phyloP scores from a whole-genome alignment of 176 grass and related monocot genomes.

The Hyparrhenia diplandra region DNA sequence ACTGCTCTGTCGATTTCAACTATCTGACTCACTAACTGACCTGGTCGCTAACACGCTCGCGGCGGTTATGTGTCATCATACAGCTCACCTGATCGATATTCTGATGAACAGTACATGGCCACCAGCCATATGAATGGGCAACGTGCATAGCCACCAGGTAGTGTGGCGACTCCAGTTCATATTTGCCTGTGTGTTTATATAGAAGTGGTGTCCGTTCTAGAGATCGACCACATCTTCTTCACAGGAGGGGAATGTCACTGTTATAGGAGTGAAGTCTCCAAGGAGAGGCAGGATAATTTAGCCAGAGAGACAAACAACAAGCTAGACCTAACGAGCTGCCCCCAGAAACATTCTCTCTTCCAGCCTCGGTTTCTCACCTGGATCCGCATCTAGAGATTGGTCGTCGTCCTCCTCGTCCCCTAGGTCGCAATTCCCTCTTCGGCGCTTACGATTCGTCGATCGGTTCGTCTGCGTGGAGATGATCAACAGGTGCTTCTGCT shows the following conservation, averaged over 20 bases:
- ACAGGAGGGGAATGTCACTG: not conserved
- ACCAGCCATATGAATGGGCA: not conserved
- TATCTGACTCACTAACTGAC: not conserved
- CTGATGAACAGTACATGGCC: not conserved
- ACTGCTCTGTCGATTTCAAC: not conserved
- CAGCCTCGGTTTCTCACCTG: constrained; percentile 34
- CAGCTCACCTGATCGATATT: not conserved
- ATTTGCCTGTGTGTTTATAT: not conserved
- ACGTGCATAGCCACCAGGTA: not conserved
- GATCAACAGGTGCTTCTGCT: constrained; percentile 53
- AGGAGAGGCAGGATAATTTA: constrained; percentile 38
- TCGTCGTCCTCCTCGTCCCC: not conserved
- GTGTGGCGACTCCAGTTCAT: not conserved
- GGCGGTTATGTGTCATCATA: not conserved
- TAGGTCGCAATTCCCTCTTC: not conserved
- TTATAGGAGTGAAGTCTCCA: constrained; percentile 43
- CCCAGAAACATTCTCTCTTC: constrained; percentile 20
- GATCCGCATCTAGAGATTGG: constrained; percentile 9
- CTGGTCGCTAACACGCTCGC: not conserved
- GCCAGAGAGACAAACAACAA: constrained; percentile 22
- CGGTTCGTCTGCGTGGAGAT: not conserved
- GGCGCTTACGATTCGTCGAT: not conserved
- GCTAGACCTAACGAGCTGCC: not conserved
- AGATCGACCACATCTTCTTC: not conserved
- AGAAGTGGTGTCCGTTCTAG: constrained; percentile 20